Evolutionary conservation across 371 early-diverging fungal species (phyloP).

Genomic region (Sporodiniella umbellata): DNA sequence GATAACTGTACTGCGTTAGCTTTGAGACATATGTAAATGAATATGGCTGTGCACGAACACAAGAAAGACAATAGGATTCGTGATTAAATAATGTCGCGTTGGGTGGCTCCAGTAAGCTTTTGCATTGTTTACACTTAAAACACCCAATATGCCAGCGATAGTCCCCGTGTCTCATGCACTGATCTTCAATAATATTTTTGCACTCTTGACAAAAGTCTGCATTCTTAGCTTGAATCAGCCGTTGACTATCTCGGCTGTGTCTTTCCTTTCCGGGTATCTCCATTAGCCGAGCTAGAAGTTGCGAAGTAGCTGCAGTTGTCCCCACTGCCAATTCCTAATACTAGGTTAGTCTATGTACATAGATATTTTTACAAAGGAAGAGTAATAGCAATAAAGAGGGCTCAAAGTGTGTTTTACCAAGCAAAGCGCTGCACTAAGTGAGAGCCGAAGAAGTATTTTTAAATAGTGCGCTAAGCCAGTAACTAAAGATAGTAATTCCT

Average conservation of each 20-base stretch:
- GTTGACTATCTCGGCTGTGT: constrained; percentile 43
- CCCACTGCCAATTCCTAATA: constrained; percentile 33
- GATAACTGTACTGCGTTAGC: constrained; percentile 86
- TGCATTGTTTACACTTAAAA: constrained; percentile 71
- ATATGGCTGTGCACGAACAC: constrained; percentile 12
- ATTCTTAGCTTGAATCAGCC: constrained; percentile 41
- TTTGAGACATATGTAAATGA: constrained; percentile 68
- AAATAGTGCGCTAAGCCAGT: constrained; percentile 91
- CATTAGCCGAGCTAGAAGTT: constrained; percentile 61
- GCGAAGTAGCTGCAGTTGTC: constrained; percentile 47
- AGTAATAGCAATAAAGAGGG: no score
- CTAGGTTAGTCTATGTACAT: neutral
- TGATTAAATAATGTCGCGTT: neutral
- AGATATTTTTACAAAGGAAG: no score
- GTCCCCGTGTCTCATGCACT: constrained; percentile 69
- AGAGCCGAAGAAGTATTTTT: constrained; percentile 85
- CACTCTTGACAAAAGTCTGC: constrained; percentile 85
- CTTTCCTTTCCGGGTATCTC: constrained; percentile 55
- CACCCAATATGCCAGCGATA: constrained; percentile 83
- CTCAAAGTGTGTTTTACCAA: constrained; percentile 36
- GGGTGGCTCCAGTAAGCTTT: constrained; percentile 30
- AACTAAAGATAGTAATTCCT: constrained; percentile 86
- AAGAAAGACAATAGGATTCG: neutral
- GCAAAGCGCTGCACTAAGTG: constrained; percentile 82
- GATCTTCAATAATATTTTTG: constrained; percentile 79